These are phyloP conservation scores for Castanopsis chinensis DNA, from an alignment of 306 rosid species.

Conservation along the genomic window DNA sequence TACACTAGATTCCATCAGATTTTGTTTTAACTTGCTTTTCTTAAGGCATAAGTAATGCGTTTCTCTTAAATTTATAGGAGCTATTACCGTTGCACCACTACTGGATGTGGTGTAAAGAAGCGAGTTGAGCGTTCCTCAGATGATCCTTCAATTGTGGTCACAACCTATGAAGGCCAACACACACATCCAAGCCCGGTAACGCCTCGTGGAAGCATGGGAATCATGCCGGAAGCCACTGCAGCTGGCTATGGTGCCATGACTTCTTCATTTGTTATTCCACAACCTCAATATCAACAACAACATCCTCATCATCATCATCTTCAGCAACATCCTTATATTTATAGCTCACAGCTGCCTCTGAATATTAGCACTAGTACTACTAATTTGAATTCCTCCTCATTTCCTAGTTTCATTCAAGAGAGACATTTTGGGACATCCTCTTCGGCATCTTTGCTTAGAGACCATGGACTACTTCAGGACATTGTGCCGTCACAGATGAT, in stretches of 20 bases:
- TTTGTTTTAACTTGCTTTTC: neutral
- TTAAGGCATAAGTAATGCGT: constrained; percentile 12
- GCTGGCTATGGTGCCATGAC: constrained; percentile 12
- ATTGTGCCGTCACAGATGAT: constrained; percentile 60
- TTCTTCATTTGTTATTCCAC: constrained; percentile 20
- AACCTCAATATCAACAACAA: constrained; percentile 11
- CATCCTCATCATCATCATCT: no score
- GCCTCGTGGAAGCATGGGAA: constrained; percentile 47
- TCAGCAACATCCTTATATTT: constrained; percentile 34
- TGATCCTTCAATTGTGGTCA: constrained; percentile 61
- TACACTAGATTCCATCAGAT: no score
- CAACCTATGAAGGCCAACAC: constrained; percentile 96
- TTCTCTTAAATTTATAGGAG: constrained; percentile 46
- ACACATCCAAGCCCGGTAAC: constrained; percentile 58
- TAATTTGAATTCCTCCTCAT: constrained; percentile 19
- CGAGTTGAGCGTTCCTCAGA: constrained; percentile 77
- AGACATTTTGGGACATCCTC: constrained; percentile 22
- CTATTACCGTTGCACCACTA: constrained; percentile 88
- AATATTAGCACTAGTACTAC: constrained; percentile 16
- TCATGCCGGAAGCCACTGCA: constrained; percentile 23
- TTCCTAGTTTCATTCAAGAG: constrained; percentile 29
- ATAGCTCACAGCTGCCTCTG: constrained; percentile 33
- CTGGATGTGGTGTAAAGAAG: constrained; percentile 78
- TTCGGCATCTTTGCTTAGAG: constrained; percentile 33
- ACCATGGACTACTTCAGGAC: constrained; percentile 87